Base-by-base conservation (phyloP, 2,329 filamentous ascomycete species). In the Botrytis paeoniae region DNA sequence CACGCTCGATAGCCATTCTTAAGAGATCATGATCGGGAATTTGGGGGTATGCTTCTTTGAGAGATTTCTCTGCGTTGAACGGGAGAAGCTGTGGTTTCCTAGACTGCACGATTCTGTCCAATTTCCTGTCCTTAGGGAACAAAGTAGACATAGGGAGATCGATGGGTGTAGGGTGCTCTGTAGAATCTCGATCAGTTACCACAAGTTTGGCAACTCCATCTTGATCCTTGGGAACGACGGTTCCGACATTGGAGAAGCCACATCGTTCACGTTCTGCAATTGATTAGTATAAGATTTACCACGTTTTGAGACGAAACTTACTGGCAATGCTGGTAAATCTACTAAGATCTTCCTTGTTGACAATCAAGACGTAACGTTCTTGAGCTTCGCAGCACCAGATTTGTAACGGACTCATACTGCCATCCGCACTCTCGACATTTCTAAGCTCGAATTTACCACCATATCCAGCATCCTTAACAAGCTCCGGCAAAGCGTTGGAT, bases 331-430 rank as follows among this genome's bases (percentile, higher is more conserved):
- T 89, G 62, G 85, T 85, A 79, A 91, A 99, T 86, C 83, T 90
- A 78, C 95, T 94, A 79, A 98, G 88, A 70, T 90, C 87, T 32
- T 96, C 91, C 69, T 89, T 89, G 74, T 95, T 94, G 75, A 99
- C 90, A 14, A 97, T 91, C 78, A 99, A 85, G 12, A 99, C 96
- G 79, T 99, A 99, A 81, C 96, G 89, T 83, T 99, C 96, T 81
- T 99, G 96, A 0, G 96, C 94, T 82, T 98, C 95, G 78, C 95
- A 97, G 82, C 96, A 98, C 95, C 95, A 98, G 64, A 99, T 97
- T 81, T 98, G 93, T 73, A 99, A 88, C 32, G 96, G 96, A 79
- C 93, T 97, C 92, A 99, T 95, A 80, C 93, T 92, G 76, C 87
- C 89, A 82, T 98, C 96, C 3, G 93, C 93, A 81, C 89, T 97